phyloP scores from a whole-genome alignment of 495 filamentous ascomycete species.

The Parathielavia appendiculata region DNA sequence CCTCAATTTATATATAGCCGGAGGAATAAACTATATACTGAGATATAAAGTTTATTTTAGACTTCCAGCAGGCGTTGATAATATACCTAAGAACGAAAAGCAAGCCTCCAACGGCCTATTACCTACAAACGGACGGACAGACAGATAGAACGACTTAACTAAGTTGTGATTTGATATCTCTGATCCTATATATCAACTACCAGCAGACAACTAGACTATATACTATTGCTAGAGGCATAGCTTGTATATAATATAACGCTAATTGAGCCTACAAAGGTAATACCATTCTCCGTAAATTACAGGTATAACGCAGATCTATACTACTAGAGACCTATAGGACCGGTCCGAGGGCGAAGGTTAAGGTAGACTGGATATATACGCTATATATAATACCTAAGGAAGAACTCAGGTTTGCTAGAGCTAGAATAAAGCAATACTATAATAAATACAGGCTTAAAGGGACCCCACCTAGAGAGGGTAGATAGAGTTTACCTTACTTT shows the following conservation, averaged over 20 bases:
- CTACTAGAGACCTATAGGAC: background rate
- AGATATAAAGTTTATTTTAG: background rate
- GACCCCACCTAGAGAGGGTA: background rate
- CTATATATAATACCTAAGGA: background rate
- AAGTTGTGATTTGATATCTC: background rate
- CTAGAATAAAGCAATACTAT: background rate
- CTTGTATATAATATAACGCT: background rate
- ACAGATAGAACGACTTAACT: conserved; percentile 2
- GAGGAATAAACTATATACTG: conserved; percentile 6
- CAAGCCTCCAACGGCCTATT: conserved; percentile 1
- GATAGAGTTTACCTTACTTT: conserved; percentile 5
- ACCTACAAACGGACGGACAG: conserved; percentile 11
- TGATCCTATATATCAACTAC: background rate
- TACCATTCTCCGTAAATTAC: background rate
- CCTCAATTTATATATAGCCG: background rate
- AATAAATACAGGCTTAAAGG: conserved; percentile 3
- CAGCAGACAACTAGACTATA: background rate
- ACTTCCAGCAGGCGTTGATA: background rate
- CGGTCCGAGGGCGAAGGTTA: background rate
- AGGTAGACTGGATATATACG: background rate
- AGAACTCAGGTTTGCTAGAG: background rate
- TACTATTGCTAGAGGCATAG: background rate
- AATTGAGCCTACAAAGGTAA: background rate
- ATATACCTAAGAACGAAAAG: background rate
- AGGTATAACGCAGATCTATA: background rate